phyloP scores from a whole-genome alignment of 2,329 filamentous ascomycete species.

The Zelopaecilomyces penicillatus region DNA sequence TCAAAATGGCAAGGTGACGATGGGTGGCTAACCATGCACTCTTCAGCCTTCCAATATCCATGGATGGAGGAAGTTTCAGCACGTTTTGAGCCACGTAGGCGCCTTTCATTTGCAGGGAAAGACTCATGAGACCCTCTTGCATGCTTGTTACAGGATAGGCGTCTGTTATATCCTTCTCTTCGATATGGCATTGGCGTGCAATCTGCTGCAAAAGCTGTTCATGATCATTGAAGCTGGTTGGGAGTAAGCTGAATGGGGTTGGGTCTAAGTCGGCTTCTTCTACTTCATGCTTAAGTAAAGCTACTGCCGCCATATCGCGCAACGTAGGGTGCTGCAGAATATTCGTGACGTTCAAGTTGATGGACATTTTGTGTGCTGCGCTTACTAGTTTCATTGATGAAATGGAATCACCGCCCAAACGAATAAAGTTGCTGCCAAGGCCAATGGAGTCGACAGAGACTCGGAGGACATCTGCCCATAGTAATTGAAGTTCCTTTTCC shows the following conservation, averaged over 20 bases:
- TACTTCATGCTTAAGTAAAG: neutral
- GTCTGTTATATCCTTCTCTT: neutral
- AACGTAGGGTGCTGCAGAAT: constrained; percentile 2
- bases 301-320: neutral
- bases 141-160: constrained; percentile 1
- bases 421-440: neutral
- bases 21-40: constrained; percentile 1
- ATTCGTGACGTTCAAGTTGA: neutral
- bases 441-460: neutral
- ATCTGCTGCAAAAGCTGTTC: no score
- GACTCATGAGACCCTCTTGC: constrained; percentile 4
- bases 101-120: neutral
- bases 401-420: constrained; percentile 4
- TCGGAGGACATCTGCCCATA: neutral
- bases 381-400: constrained; percentile 1
- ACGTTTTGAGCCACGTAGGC: constrained; percentile 1
- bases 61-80: neutral
- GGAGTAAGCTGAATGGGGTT: no score
- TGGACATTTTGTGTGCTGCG: neutral
- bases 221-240: no score
- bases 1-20: neutral
- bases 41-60: neutral
- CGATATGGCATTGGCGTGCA: neutral
- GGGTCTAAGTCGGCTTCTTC: neutral
- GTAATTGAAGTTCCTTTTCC: neutral